Evolutionary conservation across 306 rosid genomes (phyloP).

Genomic region (Lathyrus sativus): DNA sequence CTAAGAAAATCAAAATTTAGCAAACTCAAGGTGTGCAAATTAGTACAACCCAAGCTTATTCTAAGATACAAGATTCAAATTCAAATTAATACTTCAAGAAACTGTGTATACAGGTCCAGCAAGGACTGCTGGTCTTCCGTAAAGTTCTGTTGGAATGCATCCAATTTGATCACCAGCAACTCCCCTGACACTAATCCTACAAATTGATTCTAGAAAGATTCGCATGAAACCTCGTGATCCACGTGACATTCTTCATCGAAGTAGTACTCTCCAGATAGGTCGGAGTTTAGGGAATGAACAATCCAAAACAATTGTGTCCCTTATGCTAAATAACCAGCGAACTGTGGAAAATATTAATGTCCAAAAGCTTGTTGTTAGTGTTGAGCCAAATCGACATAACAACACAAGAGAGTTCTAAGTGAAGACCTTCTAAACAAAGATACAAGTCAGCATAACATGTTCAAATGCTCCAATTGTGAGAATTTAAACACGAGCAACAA

Average conservation of each 20-base stretch:
- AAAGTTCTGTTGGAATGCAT: slow-evolving; percentile 55
- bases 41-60: too few relatives aligned
- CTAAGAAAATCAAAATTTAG: too few relatives aligned
- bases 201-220: slow-evolving; percentile 65
- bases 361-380: slow-evolving; percentile 56
- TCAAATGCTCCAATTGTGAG: too few relatives aligned
- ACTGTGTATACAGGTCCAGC: slow-evolving; percentile 50
- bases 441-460: too few relatives aligned
- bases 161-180: slow-evolving; percentile 49
- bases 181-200: slow-evolving; percentile 48
- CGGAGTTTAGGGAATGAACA: slow-evolving; percentile 69
- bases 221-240: slow-evolving; percentile 99
- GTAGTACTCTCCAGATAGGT: slow-evolving; percentile 56
- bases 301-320: slow-evolving; percentile 45
- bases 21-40: too few relatives aligned
- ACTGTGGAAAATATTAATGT: slow-evolving; percentile 52
- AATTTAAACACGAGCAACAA: too few relatives aligned
- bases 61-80: too few relatives aligned
- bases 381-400: slow-evolving; percentile 56
- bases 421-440: too few relatives aligned
- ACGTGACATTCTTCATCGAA: slow-evolving; percentile 79
- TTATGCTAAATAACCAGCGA: slow-evolving; percentile 46
- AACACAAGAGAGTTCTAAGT: too few relatives aligned
- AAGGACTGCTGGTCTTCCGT: slow-evolving; percentile 51
- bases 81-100: slow-evolving; percentile 38